phyloP scores from a whole-genome alignment of 2,329 filamentous ascomycete genomes.

The Alternaria tenuissima region DNA sequence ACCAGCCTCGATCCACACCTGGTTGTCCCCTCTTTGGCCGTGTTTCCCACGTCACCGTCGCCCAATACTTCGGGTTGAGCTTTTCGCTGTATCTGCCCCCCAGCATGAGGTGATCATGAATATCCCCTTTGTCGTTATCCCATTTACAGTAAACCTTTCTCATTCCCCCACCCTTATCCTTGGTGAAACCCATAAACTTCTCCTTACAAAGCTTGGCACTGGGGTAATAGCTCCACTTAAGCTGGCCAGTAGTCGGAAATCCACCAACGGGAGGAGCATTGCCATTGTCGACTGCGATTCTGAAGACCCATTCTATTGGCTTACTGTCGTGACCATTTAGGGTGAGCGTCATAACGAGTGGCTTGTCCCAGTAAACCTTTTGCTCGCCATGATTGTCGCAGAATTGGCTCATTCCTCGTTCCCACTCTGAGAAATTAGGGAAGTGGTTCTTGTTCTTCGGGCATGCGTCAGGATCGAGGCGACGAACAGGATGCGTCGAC shows the following conservation, averaged over 20 bases:
- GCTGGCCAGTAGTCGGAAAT: too few relatives aligned
- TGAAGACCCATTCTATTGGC: conserved; percentile 12
- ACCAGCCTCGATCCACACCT: not conserved
- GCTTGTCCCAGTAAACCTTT: not conserved
- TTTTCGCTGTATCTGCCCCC: not conserved
- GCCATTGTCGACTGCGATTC: not conserved
- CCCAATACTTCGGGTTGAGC: not conserved
- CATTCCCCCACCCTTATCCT: not conserved
- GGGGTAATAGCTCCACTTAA: not conserved
- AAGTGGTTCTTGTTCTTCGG: not conserved
- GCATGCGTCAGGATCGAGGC: not conserved
- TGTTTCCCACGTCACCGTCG: conserved; percentile 7
- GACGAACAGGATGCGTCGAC: not conserved
- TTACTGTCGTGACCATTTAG: conserved; percentile 1
- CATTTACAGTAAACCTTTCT: conserved; percentile 1
- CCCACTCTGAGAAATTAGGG: not conserved
- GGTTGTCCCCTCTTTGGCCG: conserved; percentile 6
- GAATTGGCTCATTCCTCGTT: not conserved
- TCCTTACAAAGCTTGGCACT: not conserved
- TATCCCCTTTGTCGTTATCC: not conserved
- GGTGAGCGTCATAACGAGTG: conserved; percentile 2
- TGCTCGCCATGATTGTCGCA: not conserved
- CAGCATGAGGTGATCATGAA: not conserved
- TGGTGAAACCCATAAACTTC: not conserved
- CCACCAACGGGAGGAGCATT: not conserved